phyloP scores from a whole-genome alignment of 371 early-diverging fungal genomes.

The Haplosporangium sp. region DNA sequence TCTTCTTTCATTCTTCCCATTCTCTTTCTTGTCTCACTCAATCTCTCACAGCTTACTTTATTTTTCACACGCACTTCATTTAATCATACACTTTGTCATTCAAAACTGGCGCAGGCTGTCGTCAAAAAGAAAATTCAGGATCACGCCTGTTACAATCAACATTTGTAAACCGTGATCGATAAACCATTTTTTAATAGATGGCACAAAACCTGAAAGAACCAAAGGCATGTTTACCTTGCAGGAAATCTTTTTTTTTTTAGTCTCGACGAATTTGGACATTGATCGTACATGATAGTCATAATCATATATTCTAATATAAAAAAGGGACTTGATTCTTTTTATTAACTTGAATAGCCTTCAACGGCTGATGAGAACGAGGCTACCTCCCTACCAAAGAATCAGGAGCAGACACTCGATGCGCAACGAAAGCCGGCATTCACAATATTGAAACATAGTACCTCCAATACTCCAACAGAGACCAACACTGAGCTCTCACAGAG shows the following conservation, averaged over 20 bases:
- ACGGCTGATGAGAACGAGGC: constrained; percentile 1
- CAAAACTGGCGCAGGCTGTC: not conserved
- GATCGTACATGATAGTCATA: too few species aligned
- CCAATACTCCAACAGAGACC: not conserved
- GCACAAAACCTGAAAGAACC: constrained; percentile 8
- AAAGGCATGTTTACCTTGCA: not conserved
- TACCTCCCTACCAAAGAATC: not conserved
- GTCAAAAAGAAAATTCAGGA: not conserved
- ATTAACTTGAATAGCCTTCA: not conserved
- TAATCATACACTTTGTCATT: not conserved
- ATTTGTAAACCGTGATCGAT: not conserved
- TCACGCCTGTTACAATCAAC: not conserved
- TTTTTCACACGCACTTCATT: not conserved
- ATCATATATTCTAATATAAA: too few species aligned
- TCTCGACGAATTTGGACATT: too few species aligned
- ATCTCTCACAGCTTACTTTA: not conserved
- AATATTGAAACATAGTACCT: constrained; percentile 17
- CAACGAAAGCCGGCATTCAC: constrained; percentile 19
- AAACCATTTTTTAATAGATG: not conserved
- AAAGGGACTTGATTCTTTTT: not conserved
- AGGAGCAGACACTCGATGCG: not conserved
- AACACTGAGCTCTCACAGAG: not conserved
- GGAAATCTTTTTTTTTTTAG: too few species aligned
- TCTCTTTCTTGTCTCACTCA: not conserved
- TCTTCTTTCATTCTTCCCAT: not conserved